Conservation (phyloP, 208 protist genomes). For the Acanthamoeba healyi region DNA sequence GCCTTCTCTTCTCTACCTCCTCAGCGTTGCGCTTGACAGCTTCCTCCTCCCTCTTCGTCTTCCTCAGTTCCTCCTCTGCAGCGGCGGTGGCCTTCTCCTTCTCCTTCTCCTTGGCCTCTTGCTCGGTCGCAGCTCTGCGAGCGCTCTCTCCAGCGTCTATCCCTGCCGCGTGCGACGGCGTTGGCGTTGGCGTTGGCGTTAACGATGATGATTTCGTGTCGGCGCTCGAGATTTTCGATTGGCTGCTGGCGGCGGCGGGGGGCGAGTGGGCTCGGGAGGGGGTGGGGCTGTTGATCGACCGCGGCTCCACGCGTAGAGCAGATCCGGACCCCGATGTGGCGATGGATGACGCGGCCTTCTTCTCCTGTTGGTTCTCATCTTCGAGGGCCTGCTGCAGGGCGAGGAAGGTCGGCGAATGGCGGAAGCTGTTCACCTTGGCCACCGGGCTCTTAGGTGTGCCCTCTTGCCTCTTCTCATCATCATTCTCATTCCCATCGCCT, state of each 20-base stretch:
- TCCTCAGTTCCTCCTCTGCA: neutral
- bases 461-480: neutral
- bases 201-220: neutral
- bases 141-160: too few relatives aligned
- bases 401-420: neutral
- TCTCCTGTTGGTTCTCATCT: neutral
- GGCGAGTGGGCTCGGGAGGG: neutral
- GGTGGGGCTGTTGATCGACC: too few relatives aligned
- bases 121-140: too few relatives aligned
- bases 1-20: neutral
- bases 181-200: too few relatives aligned
- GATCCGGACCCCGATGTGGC: neutral
- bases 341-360: neutral
- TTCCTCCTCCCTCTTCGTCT: neutral
- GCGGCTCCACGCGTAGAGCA: neutral
- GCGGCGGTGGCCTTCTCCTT: neutral
- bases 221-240: neutral
- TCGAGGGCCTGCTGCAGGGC: slow-evolving; percentile 4
- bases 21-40: neutral
- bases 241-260: too few relatives aligned
- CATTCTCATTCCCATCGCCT: neutral
- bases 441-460: neutral
- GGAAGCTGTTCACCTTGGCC: neutral
- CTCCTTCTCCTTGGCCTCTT: neutral
- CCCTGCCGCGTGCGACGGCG: too few relatives aligned